A percentile compares a stretch with the other conserved stretches of the same genome.
Evolutionary conservation across 1,284 basidiomycete genomes (phyloP).

Genomic region (Gomphus sp.): DNA sequence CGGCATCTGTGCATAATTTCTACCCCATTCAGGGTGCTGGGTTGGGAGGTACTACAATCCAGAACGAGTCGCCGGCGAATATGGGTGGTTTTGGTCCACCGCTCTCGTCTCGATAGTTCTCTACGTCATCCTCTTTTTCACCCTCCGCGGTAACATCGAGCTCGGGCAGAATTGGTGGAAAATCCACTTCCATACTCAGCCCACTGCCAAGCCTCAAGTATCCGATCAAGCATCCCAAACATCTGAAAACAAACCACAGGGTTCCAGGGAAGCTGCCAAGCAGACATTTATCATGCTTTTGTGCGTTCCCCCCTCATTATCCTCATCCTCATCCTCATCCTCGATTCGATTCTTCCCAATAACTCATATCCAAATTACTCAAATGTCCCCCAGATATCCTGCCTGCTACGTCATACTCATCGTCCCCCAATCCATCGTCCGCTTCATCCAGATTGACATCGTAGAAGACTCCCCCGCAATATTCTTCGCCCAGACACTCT

Average conservation of each 20-base stretch:
- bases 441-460: neutral
- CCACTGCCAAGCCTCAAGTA: no score
- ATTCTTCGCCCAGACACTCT: constrained; percentile 12
- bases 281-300: constrained; percentile 7
- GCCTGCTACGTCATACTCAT: constrained; percentile 14
- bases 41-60: neutral
- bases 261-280: neutral
- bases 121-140: constrained; percentile 9
- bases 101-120: constrained; percentile 5
- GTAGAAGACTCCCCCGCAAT: constrained; percentile 2
- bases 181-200: neutral
- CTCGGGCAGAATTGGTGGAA: neutral
- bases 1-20: no score
- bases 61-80: constrained; percentile 10
- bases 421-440: constrained; percentile 14
- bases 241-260: no score
- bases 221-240: no score
- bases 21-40: constrained; percentile 11
- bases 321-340: no score
- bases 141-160: neutral
- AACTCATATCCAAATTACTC: no score
- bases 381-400: constrained; percentile 13
- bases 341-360: no score
- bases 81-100: constrained; percentile 11
- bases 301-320: neutral